These are phyloP conservation scores for Venustampulla echinocandica DNA, from an alignment of 495 filamentous ascomycete species.

Conservation along the genomic window DNA sequence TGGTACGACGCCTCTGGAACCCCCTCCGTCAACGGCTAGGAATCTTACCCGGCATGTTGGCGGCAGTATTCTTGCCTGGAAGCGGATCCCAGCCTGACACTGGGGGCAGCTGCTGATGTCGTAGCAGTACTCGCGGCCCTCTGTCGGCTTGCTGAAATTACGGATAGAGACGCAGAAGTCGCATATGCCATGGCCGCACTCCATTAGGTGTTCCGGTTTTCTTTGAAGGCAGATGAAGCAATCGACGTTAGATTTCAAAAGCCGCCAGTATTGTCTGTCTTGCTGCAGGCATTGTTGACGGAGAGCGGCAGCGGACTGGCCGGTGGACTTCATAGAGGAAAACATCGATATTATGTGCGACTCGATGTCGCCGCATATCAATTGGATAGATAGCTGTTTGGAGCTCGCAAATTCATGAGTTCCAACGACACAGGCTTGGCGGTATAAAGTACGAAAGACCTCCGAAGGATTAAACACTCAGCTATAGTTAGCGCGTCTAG, in stretches of 20 bases:
- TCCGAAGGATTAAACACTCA: constrained; percentile 10
- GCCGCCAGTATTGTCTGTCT: constrained; percentile 4
- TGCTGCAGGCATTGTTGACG: constrained; percentile 1
- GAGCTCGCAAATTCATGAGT: constrained; percentile 1
- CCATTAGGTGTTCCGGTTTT: constrained; percentile 11
- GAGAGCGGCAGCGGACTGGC: constrained; percentile 5
- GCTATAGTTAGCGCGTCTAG: background rate
- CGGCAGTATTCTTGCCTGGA: constrained; percentile 11
- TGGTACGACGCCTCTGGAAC: constrained; percentile 10
- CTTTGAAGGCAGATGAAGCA: constrained; percentile 14
- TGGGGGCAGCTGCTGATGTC: constrained; percentile 5
- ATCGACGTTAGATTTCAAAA: constrained; percentile 5
- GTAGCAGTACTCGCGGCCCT: constrained; percentile 13
- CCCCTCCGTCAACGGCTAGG: constrained; percentile 13
- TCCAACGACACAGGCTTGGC: constrained; percentile 3
- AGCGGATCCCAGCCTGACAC: constrained; percentile 4
- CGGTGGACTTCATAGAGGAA: constrained; percentile 9
- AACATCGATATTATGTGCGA: constrained; percentile 10
- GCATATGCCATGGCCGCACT: constrained; percentile 12
- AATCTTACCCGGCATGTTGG: constrained; percentile 11
- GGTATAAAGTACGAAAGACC: constrained; percentile 18
- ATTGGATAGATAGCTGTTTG: constrained; percentile 1
- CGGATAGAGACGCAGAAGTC: constrained; percentile 7
- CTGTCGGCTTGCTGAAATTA: constrained; percentile 6
- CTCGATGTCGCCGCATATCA: constrained; percentile 8